phyloP scores from a whole-genome alignment of 2,329 filamentous ascomycete species.

The Pseudogymnoascus sp. region DNA sequence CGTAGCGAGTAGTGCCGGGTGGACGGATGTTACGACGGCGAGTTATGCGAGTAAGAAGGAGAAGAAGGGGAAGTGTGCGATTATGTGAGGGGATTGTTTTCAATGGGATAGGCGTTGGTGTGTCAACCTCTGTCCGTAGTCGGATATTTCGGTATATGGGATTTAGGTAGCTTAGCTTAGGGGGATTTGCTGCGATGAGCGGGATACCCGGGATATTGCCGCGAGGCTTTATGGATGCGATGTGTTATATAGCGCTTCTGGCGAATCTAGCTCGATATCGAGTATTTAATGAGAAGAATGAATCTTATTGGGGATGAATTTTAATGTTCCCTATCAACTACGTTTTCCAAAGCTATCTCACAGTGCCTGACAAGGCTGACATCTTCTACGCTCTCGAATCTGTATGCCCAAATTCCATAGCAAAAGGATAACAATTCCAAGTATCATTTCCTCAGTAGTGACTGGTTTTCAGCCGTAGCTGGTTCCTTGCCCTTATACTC shows the following conservation, averaged over 20 bases:
- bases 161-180: not conserved
- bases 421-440: not conserved
- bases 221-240: not conserved
- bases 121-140: not conserved
- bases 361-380: not conserved
- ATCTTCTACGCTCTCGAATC: not conserved
- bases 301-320: not conserved
- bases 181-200: not conserved
- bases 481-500: not conserved
- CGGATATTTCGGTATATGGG: not conserved
- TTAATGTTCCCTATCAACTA: not conserved
- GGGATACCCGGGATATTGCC: not conserved
- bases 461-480: not conserved
- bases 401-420: not conserved
- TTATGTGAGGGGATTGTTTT: not conserved
- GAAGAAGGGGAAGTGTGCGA: not conserved
- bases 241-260: not conserved
- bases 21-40: constrained; percentile 42
- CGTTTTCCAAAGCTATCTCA: not conserved
- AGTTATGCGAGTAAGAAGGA: not conserved
- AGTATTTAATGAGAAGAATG: not conserved
- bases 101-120: not conserved
- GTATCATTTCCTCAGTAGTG: not conserved
- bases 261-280: not conserved
- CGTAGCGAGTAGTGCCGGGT: constrained; percentile 39